phyloP scores from a whole-genome alignment of 2,329 filamentous ascomycete species.

The Cladosporium phlei region DNA sequence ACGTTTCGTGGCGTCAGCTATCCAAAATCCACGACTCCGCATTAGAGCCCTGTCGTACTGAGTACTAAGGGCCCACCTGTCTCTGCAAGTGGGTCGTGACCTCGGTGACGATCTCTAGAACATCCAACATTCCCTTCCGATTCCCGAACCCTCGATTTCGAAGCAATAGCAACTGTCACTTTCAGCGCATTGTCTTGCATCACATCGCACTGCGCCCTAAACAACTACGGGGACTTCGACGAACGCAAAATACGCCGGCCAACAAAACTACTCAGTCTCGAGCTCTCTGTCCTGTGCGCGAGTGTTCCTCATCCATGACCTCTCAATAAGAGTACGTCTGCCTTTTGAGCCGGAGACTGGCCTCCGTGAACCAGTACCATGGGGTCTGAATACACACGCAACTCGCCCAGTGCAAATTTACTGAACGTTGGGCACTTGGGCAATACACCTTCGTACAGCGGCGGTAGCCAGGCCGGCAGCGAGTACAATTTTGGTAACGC shows the following conservation, averaged over 20 bases:
- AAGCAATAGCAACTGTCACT: too few species aligned
- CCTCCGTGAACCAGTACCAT: conserved; percentile 7
- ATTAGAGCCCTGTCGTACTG: conserved; percentile 4
- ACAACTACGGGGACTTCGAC: too few species aligned
- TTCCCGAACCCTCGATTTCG: too few species aligned
- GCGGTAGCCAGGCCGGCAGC: conserved; percentile 24
- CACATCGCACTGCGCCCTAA: too few species aligned
- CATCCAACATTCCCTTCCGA: not conserved
- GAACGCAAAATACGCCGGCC: too few species aligned
- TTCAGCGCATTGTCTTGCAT: too few species aligned
- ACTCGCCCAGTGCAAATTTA: conserved; percentile 19
- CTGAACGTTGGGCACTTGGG: conserved; percentile 20
- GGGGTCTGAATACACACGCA: conserved; percentile 17
- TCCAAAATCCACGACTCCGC: conserved; percentile 9
- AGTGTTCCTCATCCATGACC: conserved; percentile 5
- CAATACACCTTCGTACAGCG: conserved; percentile 22
- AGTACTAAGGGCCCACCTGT: conserved; percentile 6
- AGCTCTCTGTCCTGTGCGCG: too few species aligned
- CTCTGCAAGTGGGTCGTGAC: conserved; percentile 4
- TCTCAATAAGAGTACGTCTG: not conserved
- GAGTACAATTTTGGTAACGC: conserved; percentile 27
- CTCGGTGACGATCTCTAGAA: conserved; percentile 5
- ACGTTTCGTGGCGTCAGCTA: not conserved
- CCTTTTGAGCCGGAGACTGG: not conserved
- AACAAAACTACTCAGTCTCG: too few species aligned